Percentiles rank a stretch among this genome's conserved stretches.
phyloP scores from a whole-genome alignment of 179 eudicot species.

The Monotropa hypopitys region DNA sequence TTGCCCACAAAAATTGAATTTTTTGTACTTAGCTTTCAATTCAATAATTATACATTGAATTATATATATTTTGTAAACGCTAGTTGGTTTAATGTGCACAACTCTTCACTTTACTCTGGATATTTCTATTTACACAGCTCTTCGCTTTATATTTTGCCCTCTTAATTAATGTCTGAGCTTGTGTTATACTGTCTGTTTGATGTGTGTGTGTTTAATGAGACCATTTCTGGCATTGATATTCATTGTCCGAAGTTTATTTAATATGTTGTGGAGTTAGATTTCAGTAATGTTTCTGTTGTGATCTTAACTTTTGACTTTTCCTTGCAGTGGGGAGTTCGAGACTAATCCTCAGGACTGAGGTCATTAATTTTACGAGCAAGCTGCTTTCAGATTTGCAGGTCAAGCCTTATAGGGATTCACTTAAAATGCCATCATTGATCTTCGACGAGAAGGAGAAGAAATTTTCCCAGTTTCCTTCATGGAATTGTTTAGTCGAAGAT shows the following conservation, averaged over 20 bases:
- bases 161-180: neutral
- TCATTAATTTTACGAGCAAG: constrained; percentile 36
- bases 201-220: neutral
- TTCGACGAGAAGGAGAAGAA: constrained; percentile 55
- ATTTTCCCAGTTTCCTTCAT: constrained; percentile 46
- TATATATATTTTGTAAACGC: too few relatives aligned
- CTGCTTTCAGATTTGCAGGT: constrained; percentile 52
- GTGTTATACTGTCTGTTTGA: neutral
- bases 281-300: neutral
- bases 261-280: neutral
- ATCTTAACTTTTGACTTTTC: neutral
- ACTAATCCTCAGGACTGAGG: constrained; percentile 42
- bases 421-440: constrained; percentile 82
- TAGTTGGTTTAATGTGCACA: too few relatives aligned
- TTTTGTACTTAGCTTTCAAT: too few relatives aligned
- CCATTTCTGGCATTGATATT: neutral
- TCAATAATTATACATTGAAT: too few relatives aligned
- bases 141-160: too few relatives aligned
- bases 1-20: too few relatives aligned
- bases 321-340: constrained; percentile 49
- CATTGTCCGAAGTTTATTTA: neutral
- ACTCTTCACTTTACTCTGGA: too few relatives aligned
- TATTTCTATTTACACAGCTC: too few relatives aligned
- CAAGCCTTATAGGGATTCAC: constrained; percentile 35
- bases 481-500: constrained; percentile 72